Evolutionary conservation across 306 rosid genomes (phyloP), one percentile per base, ranked within the genome.

Genomic region (Begonia fuchsioides): DNA sequence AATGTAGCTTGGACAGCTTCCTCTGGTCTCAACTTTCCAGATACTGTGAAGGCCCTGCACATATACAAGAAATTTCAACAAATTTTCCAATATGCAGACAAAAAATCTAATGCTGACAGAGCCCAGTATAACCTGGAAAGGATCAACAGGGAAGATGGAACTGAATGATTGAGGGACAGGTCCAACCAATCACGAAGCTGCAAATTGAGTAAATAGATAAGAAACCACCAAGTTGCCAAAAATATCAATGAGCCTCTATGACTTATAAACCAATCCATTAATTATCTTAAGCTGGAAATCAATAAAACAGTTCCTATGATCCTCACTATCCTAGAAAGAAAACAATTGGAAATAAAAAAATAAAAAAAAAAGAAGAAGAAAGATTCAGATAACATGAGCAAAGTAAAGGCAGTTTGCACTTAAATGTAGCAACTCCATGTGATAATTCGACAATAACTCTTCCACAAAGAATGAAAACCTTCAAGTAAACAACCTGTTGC

Each of bases 171-270:
- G 54, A 90, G 82, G 63, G 98, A 90, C 64, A 90, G 77, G 67
- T 90, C 98, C 77, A 90, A 60, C 98, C 98, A 90, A 69, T 90
- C 94, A 40, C 76, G 87, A 58, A 90, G 92, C 95, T 90, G 75
- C 66, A 71, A 32, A 50, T 12, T 44, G 49, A 74, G 35, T 26
- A 26, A 26, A 26, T 26, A 26, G 35, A 26, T 26, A 26, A 26
- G 35, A 26, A 26, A 26, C 35, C 43, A 26, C 35, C 35, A 26
- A 26, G 35, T 4, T 8, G 8, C 8, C 5, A 26, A 1, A 26
- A 26, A 26, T 20, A 20, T 26, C 26, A 19, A 26, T 6, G 8
- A 26, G 5, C 35, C 35, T 26, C 8, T 26, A 26, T 2, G 35
- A 26, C 35, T 26, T 26, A 20, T 1, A 26, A 26, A 26, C 35